Percentiles rank a stretch among this genome's conserved stretches.
Conservation (phyloP, 768 basidiomycete genomes). For the Suillus hirtellus region DNA sequence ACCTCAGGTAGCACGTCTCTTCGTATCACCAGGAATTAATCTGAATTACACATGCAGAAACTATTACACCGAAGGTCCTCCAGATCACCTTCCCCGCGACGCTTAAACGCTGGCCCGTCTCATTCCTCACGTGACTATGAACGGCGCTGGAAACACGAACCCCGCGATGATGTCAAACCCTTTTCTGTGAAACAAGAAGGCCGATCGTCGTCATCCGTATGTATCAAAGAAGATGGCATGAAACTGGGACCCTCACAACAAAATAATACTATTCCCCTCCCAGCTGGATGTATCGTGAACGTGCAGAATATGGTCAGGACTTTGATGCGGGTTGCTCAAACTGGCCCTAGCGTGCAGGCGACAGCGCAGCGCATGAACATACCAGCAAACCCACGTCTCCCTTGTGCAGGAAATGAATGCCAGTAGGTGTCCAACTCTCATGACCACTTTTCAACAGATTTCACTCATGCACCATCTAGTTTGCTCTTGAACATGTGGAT, state of each 20-base stretch:
- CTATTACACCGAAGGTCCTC: conserved; percentile 9
- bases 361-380: conserved; percentile 38
- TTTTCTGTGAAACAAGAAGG: conserved; percentile 7
- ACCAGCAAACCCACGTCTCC: conserved; percentile 33
- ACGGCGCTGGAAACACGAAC: conserved; percentile 3
- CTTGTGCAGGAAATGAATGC: conserved; percentile 56
- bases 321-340: conserved; percentile 37
- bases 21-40: neutral
- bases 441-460: neutral
- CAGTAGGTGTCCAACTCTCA: conserved; percentile 35
- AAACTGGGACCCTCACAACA: neutral
- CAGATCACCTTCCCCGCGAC: conserved; percentile 15
- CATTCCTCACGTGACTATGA: conserved; percentile 1
- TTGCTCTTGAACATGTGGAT: conserved; percentile 45
- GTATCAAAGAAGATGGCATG: conserved; percentile 3
- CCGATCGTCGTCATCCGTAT: neutral
- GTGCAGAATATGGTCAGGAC: conserved; percentile 37
- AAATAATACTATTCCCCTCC: conserved; percentile 4
- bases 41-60: conserved; percentile 14
- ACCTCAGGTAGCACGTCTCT: conserved; percentile 9
- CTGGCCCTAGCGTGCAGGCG: conserved; percentile 26
- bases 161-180: neutral
- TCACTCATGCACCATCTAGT: conserved; percentile 25
- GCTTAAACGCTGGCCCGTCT: neutral
- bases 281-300: conserved; percentile 43